Evolutionary conservation across 2,329 filamentous ascomycete species (phyloP).

Genomic region (Dichotomopilus funicola): DNA sequence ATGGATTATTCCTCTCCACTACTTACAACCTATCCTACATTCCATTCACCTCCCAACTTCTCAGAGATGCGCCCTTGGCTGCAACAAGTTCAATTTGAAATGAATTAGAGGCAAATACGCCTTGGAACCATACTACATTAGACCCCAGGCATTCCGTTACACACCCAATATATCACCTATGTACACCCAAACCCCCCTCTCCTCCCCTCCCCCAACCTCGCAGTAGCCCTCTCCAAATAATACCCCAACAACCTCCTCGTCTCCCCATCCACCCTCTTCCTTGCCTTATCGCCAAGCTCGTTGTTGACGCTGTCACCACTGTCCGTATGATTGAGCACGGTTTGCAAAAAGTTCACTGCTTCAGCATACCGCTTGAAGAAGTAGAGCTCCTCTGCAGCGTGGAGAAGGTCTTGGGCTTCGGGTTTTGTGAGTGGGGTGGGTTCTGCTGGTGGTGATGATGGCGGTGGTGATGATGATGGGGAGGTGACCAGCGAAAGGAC

Average conservation of each 20-base stretch:
- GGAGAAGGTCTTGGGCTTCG: slow-evolving; percentile 43
- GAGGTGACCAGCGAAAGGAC: slow-evolving; percentile 37
- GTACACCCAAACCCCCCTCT: background rate
- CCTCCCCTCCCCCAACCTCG: background rate
- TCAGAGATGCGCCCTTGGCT: no score
- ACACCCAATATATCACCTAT: background rate
- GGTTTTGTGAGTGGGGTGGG: slow-evolving; percentile 33
- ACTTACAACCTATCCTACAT: background rate
- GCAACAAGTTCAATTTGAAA: no score
- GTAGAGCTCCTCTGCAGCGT: slow-evolving; percentile 53
- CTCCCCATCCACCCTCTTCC: slow-evolving; percentile 27
- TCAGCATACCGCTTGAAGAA: slow-evolving; percentile 44
- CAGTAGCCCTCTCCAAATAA: background rate
- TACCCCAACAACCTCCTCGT: background rate
- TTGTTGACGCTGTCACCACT: background rate
- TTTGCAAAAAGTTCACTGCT: slow-evolving; percentile 36
- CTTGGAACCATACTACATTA: background rate
- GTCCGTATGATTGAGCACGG: slow-evolving; percentile 26
- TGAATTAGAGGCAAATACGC: no score
- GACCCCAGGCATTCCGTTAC: background rate
- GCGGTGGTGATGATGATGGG: slow-evolving; percentile 7
- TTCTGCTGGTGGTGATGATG: background rate
- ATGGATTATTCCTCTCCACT: background rate
- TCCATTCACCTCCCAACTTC: background rate
- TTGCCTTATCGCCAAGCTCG: slow-evolving; percentile 14